Evolutionary conservation across 225 moss, liverwort and hornwort species (phyloP).

Genomic region (Antitrichia curtipendula): DNA sequence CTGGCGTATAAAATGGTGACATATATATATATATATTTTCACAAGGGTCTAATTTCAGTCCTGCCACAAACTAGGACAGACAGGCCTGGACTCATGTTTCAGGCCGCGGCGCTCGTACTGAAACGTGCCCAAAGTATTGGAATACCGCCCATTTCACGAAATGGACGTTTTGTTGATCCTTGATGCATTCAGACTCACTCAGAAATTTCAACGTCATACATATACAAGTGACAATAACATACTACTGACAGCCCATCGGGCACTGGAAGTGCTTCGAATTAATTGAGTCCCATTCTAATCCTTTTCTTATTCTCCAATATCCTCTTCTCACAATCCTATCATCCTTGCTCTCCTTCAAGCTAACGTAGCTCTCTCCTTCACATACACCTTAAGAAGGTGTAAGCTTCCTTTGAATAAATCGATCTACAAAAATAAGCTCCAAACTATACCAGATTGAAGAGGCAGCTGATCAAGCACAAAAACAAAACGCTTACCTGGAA

Average conservation of each 20-base stretch:
- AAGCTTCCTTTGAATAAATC: not conserved
- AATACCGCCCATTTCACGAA: not conserved
- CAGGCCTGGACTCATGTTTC: not conserved
- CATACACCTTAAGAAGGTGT: not conserved
- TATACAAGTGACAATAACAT: not conserved
- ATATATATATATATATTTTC: not conserved
- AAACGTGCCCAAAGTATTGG: not conserved
- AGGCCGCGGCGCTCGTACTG: not conserved
- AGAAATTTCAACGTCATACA: not conserved
- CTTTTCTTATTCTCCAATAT: not conserved
- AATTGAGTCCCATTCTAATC: not conserved
- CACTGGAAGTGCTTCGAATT: not conserved
- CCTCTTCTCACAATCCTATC: not conserved
- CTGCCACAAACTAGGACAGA: not conserved
- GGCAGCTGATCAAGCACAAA: not conserved
- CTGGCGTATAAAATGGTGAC: not conserved
- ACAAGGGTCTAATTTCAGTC: not conserved
- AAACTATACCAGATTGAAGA: not conserved
- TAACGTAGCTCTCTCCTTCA: not conserved
- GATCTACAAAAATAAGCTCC: not conserved
- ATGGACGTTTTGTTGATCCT: not conserved
- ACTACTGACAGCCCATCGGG: not conserved
- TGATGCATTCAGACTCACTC: not conserved
- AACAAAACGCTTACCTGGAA: not conserved
- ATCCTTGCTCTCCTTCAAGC: not conserved